Base-by-base conservation (phyloP, 257 asterid species). In the Nicotiana attenuata region DNA sequence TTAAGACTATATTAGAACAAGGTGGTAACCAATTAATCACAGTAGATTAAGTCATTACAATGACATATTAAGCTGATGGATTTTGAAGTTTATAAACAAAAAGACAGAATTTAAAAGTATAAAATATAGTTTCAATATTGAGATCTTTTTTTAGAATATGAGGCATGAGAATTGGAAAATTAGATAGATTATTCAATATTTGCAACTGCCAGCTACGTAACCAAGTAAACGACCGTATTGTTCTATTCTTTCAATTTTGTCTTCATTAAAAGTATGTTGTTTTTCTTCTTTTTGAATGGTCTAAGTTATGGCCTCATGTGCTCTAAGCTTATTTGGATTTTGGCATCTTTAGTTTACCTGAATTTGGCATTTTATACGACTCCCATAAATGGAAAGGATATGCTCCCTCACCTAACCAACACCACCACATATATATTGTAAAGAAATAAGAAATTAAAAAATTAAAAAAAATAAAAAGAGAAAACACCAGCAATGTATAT, bases 321-420 rank as follows among this genome's bases (percentile, higher is more conserved):
- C 59, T 45, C 35, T 45, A 45, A 22, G 20, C 14, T 71, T 71
- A 41, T 47, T 47, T 73, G 60, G 6, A 45, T 13, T 0, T 73
- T 47, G 61, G 29, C 79, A 24, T 73, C 79, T 73, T 73, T 47
- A 73, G 20, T 73, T 73, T 73, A 73, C 79, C 79, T 47, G 79
- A 73, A 73, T 73, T 73, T 73, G 79, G 16, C 38, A 73, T 24
- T 73, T 47, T 73, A 73, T 73, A 7, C 5, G 26, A 73, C 61
- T 73, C 61, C 61, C 61, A 73, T 50, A 47, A 73, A 47, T 73
- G 38, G 60, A 45, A 71, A 71, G 19, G 38, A 20, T 71, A 71
- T 45, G 61, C 15, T 26, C 78, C 78, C 78, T 71, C 60, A 45
- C 35, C 60, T 20, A 45, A 45, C 20, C 60, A 71, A 71, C 78